phyloP scores from a whole-genome alignment of 768 basidiomycete species.

The Epithele typhae region DNA sequence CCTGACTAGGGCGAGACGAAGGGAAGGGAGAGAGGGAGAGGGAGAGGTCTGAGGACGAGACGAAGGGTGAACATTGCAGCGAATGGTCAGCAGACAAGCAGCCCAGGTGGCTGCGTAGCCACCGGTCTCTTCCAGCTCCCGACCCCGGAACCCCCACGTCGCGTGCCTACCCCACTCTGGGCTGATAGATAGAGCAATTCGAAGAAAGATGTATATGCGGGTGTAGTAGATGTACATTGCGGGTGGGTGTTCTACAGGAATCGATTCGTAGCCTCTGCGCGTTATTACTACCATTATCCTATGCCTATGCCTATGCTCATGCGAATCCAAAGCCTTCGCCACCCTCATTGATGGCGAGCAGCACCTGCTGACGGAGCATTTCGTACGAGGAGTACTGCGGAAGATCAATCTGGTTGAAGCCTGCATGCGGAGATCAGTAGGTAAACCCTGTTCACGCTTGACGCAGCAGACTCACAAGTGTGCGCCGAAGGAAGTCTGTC shows the following conservation, averaged over 20 bases:
- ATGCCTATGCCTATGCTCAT: constrained; percentile 21
- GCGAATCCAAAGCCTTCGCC: constrained; percentile 94
- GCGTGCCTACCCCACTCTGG: neutral
- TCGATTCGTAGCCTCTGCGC: constrained; percentile 7
- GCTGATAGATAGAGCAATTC: neutral
- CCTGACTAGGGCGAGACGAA: too few species aligned
- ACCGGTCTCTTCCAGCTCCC: neutral
- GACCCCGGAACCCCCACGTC: constrained; percentile 1
- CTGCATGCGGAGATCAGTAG: constrained; percentile 33
- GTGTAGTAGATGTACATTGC: constrained; percentile 16
- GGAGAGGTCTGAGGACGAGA: too few species aligned
- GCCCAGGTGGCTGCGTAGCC: neutral
- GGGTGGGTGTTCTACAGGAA: constrained; percentile 10
- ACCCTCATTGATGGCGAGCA: constrained; percentile 93
- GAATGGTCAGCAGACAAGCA: neutral
- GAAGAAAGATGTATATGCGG: constrained; percentile 4
- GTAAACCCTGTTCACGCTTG: neutral
- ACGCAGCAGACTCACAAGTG: constrained; percentile 56
- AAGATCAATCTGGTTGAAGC: constrained; percentile 93
- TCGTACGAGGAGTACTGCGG: constrained; percentile 96
- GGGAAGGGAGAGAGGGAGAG: too few species aligned
- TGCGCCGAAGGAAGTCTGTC: constrained; percentile 87
- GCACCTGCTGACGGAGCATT: constrained; percentile 85
- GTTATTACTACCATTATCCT: constrained; percentile 2
- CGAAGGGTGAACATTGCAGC: too few species aligned